These are phyloP conservation scores for Phtheirospermum japonicum DNA, from an alignment of 257 asterid genomes.

Conservation along the genomic window DNA sequence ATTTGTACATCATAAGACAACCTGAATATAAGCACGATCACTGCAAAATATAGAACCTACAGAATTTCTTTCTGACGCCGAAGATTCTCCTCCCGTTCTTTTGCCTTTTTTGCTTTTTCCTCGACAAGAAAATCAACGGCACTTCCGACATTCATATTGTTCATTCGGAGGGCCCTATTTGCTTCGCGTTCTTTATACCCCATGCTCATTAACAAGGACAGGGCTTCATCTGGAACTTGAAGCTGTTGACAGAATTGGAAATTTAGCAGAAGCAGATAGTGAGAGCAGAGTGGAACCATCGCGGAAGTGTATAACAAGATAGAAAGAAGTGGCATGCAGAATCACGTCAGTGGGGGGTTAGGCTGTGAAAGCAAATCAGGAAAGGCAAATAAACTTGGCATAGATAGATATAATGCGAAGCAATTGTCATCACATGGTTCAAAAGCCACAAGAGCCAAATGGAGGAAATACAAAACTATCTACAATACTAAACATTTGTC, in stretches of 20 bases:
- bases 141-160: conserved; percentile 65
- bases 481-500: no score
- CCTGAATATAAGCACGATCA: conserved; percentile 3
- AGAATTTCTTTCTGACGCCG: conserved; percentile 53
- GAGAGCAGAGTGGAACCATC: neutral
- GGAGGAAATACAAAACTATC: no score
- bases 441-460: no score
- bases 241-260: conserved; percentile 47
- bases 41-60: conserved; percentile 37
- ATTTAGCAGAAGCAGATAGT: conserved; percentile 14
- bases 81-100: conserved; percentile 56
- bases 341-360: neutral
- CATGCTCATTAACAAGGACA: conserved; percentile 72
- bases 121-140: conserved; percentile 84
- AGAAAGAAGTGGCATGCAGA: neutral
- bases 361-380: conserved; percentile 8
- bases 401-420: neutral
- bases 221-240: conserved; percentile 81
- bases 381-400: neutral
- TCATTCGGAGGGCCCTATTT: conserved; percentile 93
- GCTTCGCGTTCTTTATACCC: conserved; percentile 74
- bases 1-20: conserved; percentile 4
- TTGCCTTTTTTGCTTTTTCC: conserved; percentile 53
- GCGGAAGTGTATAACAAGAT: no score
- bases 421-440: no score